Conservation (phyloP, 345 rosid genomes). For the Gossypium mustelinum region DNA sequence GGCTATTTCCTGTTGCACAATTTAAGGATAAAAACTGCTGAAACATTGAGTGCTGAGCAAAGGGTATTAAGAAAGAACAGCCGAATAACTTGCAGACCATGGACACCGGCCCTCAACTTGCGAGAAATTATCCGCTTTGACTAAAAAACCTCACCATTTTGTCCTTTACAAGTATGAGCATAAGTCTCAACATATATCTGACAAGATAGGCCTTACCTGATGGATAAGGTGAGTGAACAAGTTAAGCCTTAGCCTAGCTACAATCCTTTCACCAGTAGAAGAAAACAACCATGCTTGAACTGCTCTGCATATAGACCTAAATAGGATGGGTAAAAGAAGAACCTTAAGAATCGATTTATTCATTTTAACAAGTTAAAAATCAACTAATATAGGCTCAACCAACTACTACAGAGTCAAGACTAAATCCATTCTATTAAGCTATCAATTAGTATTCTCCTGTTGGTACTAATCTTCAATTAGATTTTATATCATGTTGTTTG, state of each 20-base stretch:
- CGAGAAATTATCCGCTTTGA: too few species aligned
- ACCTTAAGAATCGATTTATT: neutral
- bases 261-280: constrained; percentile 60
- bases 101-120: neutral
- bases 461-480: too few species aligned
- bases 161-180: too few species aligned
- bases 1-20: constrained; percentile 47
- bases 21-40: neutral
- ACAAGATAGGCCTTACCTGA: constrained; percentile 34
- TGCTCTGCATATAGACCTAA: constrained; percentile 51
- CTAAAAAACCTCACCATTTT: too few species aligned
- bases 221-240: constrained; percentile 51
- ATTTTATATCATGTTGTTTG: too few species aligned
- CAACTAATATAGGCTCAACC: neutral
- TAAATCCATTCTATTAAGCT: too few species aligned
- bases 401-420: neutral
- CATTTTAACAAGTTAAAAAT: neutral
- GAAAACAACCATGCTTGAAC: constrained; percentile 56
- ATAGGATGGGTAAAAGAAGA: neutral
- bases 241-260: constrained; percentile 54
- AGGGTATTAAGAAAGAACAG: neutral
- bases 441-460: too few species aligned
- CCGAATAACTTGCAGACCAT: neutral
- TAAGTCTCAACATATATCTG: neutral
- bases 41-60: neutral